Evolutionary conservation across 2,329 filamentous ascomycete species (phyloP), one percentile per base, ranked within the genome.

Genomic region (Pseudogymnoascus sp.): DNA sequence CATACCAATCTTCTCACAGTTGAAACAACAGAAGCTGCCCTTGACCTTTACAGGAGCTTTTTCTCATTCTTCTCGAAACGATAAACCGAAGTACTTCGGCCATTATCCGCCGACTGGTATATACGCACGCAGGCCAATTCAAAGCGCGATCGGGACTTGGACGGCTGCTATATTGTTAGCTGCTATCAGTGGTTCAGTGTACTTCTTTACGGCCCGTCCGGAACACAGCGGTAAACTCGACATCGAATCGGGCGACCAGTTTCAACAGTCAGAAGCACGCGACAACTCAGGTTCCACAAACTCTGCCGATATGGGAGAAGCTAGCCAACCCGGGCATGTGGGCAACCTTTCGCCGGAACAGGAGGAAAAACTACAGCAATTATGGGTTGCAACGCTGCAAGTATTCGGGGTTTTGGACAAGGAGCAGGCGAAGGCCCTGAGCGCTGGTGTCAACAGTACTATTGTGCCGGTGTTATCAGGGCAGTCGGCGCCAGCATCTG

Each of bases 271-370:
- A 14, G n/a, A 21, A 56, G 49, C 49, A 56, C 49, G 49, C 49
- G 49, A 56, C 28, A 56, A 34, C 49, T 34, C 16, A 18, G 8
- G 49, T 56, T 56, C 49, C 36, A 60, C 38, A 60, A 60, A 65
- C 38, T 61, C 38, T 23, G 31, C 68, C 65, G 66, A 42, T 34
- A 81, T 82, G 80, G 70, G 78, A 23, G 69, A 71, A 31, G 75
- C 81, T 69, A 65, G 72, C 21, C 82, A 82, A 49, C 84, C 88
- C 38, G 95, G 95, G 62, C 87, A 92, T 65, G 84, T 91, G 62
- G 92, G 91, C 64, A 96, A 90, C 69, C 81, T 99, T 64, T 97
- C 93, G n/a, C 76, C 86, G 2, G 93, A 97, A 66, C 87, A 99
- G 77, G 91, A 96, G 71, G 84, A 84, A 67, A 97, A 96, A 78